Conservation (phyloP, 257 asterid genomes). For the Jasminum sambac region DNA sequence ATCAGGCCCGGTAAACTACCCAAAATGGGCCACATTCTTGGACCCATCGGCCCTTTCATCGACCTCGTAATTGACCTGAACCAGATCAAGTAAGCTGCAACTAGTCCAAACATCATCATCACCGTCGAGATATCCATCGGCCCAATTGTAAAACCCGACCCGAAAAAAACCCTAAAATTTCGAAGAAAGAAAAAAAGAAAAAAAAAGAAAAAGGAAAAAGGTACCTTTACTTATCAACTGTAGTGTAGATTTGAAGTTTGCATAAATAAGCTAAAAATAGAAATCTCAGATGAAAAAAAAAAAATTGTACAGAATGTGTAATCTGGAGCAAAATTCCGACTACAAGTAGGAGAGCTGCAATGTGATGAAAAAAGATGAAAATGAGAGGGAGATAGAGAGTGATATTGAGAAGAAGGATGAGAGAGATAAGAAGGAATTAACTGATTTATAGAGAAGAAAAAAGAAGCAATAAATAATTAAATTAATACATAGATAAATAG, state of each 20-base stretch:
- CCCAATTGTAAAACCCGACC: neutral
- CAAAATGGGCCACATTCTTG: constrained; percentile 53
- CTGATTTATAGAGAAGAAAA: constrained; percentile 42
- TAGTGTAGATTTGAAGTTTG: neutral
- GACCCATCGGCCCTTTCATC: constrained; percentile 44
- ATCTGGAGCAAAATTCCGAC: neutral
- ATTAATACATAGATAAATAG: too few relatives aligned
- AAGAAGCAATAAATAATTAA: constrained; percentile 40
- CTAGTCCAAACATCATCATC: constrained; percentile 35
- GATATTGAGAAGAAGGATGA: neutral
- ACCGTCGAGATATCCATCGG: constrained; percentile 46
- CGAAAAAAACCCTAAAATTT: neutral
- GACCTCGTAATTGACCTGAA: constrained; percentile 42
- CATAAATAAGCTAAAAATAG: neutral
- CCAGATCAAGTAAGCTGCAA: constrained; percentile 46
- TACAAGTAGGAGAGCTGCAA: neutral
- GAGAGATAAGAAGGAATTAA: constrained; percentile 27
- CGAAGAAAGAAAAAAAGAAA: too few relatives aligned
- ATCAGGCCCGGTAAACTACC: constrained; percentile 64
- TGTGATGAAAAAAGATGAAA: neutral
- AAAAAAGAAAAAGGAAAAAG: neutral
- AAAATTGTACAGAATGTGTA: neutral
- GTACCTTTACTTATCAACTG: neutral
- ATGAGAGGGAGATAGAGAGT: neutral
- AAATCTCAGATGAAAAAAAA: neutral